A percentile compares a stretch with the other conserved stretches of the same genome.
phyloP scores from a whole-genome alignment of 352 stramenopile species.

The Halophytophthora polymorphica region DNA sequence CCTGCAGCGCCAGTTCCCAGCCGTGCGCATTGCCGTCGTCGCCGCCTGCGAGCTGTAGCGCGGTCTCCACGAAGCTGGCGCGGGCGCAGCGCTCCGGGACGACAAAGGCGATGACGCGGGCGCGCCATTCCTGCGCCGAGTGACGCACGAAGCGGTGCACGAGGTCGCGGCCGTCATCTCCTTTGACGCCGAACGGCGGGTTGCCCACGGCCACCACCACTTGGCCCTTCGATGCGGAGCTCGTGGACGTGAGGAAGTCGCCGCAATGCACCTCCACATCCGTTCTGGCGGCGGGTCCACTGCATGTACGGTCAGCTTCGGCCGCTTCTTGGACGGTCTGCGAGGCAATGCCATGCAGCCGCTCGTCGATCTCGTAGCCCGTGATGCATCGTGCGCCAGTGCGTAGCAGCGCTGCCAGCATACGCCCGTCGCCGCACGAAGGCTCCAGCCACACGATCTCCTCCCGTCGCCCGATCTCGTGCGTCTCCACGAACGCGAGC shows the following conservation, averaged over 20 bases:
- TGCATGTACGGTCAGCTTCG: too few relatives aligned
- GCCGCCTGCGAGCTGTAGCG: slow-evolving; percentile 26
- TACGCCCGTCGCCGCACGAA: slow-evolving; percentile 65
- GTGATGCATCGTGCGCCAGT: slow-evolving; percentile 40
- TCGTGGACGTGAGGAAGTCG: slow-evolving; percentile 54
- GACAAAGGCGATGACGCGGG: slow-evolving; percentile 62
- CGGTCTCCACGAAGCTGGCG: slow-evolving; percentile 33
- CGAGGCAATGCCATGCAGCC: slow-evolving; percentile 18
- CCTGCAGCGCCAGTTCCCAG: slow-evolving; percentile 33
- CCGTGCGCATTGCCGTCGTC: not conserved
- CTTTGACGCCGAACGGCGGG: slow-evolving; percentile 56
- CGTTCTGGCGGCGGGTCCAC: not conserved
- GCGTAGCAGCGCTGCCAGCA: slow-evolving; percentile 39
- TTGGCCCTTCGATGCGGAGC: slow-evolving; percentile 3
- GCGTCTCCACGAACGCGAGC: slow-evolving; percentile 9
- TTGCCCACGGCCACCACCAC: slow-evolving; percentile 58
- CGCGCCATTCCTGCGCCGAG: slow-evolving; percentile 40
- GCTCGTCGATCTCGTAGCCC: slow-evolving; percentile 59
- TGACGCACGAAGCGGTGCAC: slow-evolving; percentile 56
- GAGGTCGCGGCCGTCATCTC: slow-evolving; percentile 32
- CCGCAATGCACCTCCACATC: slow-evolving; percentile 27
- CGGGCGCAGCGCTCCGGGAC: slow-evolving; percentile 57
- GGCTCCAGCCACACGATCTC: slow-evolving; percentile 61
- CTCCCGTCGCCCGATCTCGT: slow-evolving; percentile 1
- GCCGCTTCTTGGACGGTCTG: slow-evolving; percentile 10